Percentiles rank a stretch among this genome's conserved stretches.
Evolutionary conservation across 2,329 filamentous ascomycete species (phyloP).

Genomic region (Claviceps sp.): DNA sequence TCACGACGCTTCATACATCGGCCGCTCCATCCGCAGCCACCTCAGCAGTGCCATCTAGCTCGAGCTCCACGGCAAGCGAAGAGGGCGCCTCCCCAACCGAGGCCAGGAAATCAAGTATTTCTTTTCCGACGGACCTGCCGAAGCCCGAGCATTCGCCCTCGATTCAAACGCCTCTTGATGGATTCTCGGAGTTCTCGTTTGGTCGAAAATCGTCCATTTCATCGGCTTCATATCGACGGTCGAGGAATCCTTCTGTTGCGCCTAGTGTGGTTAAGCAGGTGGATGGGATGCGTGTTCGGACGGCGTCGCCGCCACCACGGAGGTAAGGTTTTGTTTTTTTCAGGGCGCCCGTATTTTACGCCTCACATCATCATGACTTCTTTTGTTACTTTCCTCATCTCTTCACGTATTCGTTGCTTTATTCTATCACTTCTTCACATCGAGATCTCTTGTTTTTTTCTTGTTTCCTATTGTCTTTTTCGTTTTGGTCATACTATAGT

Average conservation of each 20-base stretch:
- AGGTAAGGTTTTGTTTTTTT: constrained; percentile 1
- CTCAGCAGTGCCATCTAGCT: constrained; percentile 4
- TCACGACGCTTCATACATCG: neutral
- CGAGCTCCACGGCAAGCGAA: constrained; percentile 14
- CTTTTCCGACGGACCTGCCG: constrained; percentile 21
- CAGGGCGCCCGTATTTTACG: too few species aligned
- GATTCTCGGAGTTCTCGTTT: constrained; percentile 5
- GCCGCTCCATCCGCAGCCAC: neutral
- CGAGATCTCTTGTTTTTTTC: neutral
- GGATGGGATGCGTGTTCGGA: neutral
- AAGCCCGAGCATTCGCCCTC: constrained; percentile 11
- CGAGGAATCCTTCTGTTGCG: constrained; percentile 2
- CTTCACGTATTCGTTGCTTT: too few species aligned
- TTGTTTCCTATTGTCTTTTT: neutral
- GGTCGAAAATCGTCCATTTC: constrained; percentile 6
- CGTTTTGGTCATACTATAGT: neutral
- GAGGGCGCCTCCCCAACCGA: constrained; percentile 13
- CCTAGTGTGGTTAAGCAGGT: neutral
- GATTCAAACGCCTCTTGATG: constrained; percentile 3
- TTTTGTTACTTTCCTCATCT: too few species aligned
- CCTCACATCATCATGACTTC: too few species aligned
- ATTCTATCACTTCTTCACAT: neutral
- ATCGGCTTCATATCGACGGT: constrained; percentile 3
- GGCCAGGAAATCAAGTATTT: constrained; percentile 20
- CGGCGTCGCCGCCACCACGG: constrained; percentile 5